Conservation (phyloP, 176 grass and related monocot species). For the Microstegium vimineum region DNA sequence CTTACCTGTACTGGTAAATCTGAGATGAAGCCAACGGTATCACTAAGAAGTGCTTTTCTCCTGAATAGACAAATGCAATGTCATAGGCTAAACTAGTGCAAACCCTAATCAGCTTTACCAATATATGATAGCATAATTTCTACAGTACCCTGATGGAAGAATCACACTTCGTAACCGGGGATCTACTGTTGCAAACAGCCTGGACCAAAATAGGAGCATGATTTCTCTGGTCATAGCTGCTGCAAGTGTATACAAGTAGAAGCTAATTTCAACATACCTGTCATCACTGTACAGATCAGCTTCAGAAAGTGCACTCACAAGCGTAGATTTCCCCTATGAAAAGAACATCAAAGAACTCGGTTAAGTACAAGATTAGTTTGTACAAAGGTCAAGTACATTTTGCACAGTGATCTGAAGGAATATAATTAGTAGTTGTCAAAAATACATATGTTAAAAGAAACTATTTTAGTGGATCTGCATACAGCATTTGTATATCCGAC, state of each 20-base stretch:
- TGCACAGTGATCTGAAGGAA: neutral
- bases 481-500: conserved; percentile 99
- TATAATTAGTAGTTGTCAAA: neutral
- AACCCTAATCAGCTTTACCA: conserved; percentile 9
- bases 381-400: conserved; percentile 24
- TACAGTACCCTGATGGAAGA: conserved; percentile 88
- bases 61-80: conserved; percentile 42
- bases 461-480: conserved; percentile 37
- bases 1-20: conserved; percentile 94
- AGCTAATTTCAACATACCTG: conserved; percentile 51
- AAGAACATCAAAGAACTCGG: conserved; percentile 26
- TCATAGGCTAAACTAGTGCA: conserved; percentile 1
- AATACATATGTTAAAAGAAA: conserved; percentile 24
- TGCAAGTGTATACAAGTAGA: neutral
- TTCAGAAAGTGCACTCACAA: conserved; percentile 89
- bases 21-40: conserved; percentile 97
- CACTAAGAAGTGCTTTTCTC: conserved; percentile 82
- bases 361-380: neutral
- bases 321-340: conserved; percentile 88
- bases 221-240: conserved; percentile 10
- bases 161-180: conserved; percentile 86
- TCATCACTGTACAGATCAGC: conserved; percentile 82
- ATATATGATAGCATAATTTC: conserved; percentile 21
- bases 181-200: conserved; percentile 98
- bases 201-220: conserved; percentile 32